Conservation (phyloP, 2,329 filamentous ascomycete genomes). For the Paracorniculantispora psalliotae region DNA sequence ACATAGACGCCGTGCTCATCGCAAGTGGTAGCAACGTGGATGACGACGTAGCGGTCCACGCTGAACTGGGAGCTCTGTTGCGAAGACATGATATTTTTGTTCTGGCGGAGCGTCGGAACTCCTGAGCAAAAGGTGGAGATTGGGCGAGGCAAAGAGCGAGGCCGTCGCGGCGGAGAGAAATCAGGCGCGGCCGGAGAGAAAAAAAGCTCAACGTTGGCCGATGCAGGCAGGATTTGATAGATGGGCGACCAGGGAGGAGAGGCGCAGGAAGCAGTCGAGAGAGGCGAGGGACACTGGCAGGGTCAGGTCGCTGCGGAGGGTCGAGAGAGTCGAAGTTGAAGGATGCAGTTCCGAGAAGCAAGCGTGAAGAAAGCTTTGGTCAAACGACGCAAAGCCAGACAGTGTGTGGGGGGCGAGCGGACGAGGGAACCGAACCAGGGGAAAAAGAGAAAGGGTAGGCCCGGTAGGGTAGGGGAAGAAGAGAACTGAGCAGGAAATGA, state of each 20-base stretch:
- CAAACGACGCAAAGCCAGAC: conserved; percentile 1
- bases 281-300: background rate
- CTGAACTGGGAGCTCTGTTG: conserved; percentile 53
- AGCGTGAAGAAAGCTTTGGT: conserved; percentile 10
- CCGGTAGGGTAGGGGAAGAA: no score
- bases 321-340: background rate
- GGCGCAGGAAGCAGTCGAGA: background rate
- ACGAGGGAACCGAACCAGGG: background rate
- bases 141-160: conserved; percentile 13
- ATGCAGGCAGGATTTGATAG: conserved; percentile 12
- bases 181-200: conserved; percentile 1
- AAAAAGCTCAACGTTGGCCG: conserved; percentile 17
- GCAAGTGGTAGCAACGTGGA: conserved; percentile 97
- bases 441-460: conserved; percentile 5
- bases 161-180: conserved; percentile 6
- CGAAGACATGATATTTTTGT: conserved; percentile 31
- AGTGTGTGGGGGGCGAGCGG: background rate
- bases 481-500: conserved; percentile 19
- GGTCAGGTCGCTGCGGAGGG: background rate
- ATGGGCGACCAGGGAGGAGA: no score
- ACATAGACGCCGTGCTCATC: conserved; percentile 99
- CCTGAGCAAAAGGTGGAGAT: conserved; percentile 18
- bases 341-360: background rate
- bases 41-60: conserved; percentile 94
- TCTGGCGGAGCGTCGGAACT: conserved; percentile 20